Evolutionary conservation across 2,329 filamentous ascomycete species (phyloP).

Genomic region (Emericellopsis atlantica): DNA sequence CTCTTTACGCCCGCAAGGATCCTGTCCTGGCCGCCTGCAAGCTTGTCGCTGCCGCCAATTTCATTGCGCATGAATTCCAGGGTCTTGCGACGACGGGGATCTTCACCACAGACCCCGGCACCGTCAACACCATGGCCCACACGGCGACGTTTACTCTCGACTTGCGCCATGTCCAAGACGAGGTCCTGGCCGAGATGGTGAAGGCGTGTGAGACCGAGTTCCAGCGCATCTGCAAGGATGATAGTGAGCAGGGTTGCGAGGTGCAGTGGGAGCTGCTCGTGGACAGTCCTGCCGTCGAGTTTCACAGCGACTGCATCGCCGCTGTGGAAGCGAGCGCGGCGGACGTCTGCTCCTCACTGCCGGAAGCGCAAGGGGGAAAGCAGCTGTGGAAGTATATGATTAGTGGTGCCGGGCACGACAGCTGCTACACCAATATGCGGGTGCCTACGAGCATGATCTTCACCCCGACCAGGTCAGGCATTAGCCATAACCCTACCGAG

Average conservation of each 20-base stretch:
- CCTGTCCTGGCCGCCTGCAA: conserved; percentile 14
- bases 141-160: conserved; percentile 53
- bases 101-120: conserved; percentile 32
- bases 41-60: conserved; percentile 14
- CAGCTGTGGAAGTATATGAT: conserved; percentile 10
- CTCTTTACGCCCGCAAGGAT: conserved; percentile 16
- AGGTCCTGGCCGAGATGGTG: conserved; percentile 38
- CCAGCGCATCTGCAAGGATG: conserved; percentile 36
- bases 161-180: conserved; percentile 42
- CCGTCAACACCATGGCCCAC: conserved; percentile 58
- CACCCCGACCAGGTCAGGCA: conserved; percentile 14
- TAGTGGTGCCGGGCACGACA: conserved; percentile 20
- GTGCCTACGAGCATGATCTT: conserved; percentile 20
- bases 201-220: conserved; percentile 24
- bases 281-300: conserved; percentile 41
- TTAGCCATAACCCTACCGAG: conserved; percentile 15
- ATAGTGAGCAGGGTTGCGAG: conserved; percentile 34
- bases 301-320: conserved; percentile 49
- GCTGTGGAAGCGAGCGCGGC: conserved; percentile 42
- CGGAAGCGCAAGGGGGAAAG: conserved; percentile 10
- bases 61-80: conserved; percentile 8
- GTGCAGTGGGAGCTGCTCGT: conserved; percentile 47
- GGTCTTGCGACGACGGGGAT: conserved; percentile 17
- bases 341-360: conserved; percentile 28
- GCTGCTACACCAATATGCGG: conserved; percentile 14